Base-by-base conservation (phyloP, 176 grass and related monocot genomes). In the Elymus sibiricus region DNA sequence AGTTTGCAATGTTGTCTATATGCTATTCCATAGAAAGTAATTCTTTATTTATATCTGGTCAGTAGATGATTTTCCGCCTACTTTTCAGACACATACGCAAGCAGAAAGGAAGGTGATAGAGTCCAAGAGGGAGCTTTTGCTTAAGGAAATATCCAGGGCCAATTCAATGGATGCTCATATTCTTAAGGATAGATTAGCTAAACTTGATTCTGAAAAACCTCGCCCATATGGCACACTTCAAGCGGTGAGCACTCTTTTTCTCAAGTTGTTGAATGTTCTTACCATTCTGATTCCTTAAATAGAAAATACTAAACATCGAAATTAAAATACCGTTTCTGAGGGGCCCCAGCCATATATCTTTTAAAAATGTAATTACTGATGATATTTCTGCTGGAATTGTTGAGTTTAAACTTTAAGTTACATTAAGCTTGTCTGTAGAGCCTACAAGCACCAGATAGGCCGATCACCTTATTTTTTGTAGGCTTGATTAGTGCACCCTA, bases 91-190 rank as follows among this genome's bases (percentile, higher is more conserved):
- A 86, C 94, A 94, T 71, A 98, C 97, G 10, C 97, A 98, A 89
- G 97, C 97, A 56, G 92, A 98, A 85, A 95, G 85, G 87, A 98
- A 96, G 72, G 92, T 98, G 32, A 90, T 96, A 82, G 96, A 98
- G 89, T 86, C 88, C 51, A 98, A 84, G 85, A 98, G 12, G 76
- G 97, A 98, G 71, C 80, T 81, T 92, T 84, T 94, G 73, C 64
- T 90, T 37, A 91, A 78, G 88, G 90, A 95, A 92, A 27, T 78
- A 24, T 87, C 92, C 82, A 81, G 62, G 78, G 86, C 62, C 14
- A 90, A 89, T 69, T 82, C 87, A 39, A 35, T 87, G 73, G 89
- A 87, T 62, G 82, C 82, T 81, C 67, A 79, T 73, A 49, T 89
- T 90, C 35, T 85, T 22, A 95, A 90, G 78, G 84, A 88, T 64